Base-by-base conservation (phyloP, 768 basidiomycete species). In the Lepiota venenata region DNA sequence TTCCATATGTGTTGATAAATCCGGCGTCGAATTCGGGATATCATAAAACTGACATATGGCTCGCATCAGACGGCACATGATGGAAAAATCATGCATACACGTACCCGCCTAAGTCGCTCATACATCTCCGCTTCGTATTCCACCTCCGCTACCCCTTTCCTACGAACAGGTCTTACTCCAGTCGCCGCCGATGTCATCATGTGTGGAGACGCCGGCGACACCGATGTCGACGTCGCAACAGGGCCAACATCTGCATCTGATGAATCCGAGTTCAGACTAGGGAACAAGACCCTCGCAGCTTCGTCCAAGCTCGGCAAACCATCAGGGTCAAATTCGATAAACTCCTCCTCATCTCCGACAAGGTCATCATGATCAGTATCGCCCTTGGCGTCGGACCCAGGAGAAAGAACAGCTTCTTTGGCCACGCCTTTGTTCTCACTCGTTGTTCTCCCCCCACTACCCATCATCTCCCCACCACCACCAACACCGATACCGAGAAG, bases 1-100 rank as follows among this genome's bases (percentile, higher is more conserved):
- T 63, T 90, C 88, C 82, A 92, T 83, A 60, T 92, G 88, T 1
- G 85, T 87, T 2, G 86, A 80, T 20, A 92, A 74, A 64, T 92
- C 88, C 0, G 85, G 85, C 0, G 87, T 87, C 15, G 82, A 76
- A 5, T 74, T 68, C 8, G 88, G 87, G 47, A 93, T 81, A 49
- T 87, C 84, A 57, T 87, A 84, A 66, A 93, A 93, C 91, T 93
- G 44, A 5, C 52, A 44, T 29, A 58, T 56, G 16, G 16, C 35
- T n/a, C 45, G 18, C 29, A 48, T 32, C 12, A 51, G 50, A 49
- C 25, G 25, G 25, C 25, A 5, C 25, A 5, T 25, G 21, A 29
- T 22, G 41, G 42, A 15, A 21, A 4, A 47, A 37, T 29, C 39
- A 57, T 35, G 25, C 50, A 47, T 12, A 12, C 12, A 72, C 86